Evolutionary conservation across 1,284 basidiomycete species (phyloP).

Genomic region (Pisolithus thermaeus): DNA sequence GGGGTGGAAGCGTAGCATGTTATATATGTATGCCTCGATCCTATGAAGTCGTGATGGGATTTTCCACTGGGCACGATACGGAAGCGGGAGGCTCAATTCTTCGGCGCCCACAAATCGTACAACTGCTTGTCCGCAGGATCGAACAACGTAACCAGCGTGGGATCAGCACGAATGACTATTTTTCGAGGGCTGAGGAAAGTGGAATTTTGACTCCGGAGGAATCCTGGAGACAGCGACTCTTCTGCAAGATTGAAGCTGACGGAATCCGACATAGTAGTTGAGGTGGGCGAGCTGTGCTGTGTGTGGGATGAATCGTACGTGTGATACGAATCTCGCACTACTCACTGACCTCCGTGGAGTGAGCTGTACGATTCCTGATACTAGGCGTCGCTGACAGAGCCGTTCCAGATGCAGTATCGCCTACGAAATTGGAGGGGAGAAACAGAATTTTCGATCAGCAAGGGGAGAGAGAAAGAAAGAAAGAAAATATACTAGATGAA

Average conservation of each 20-base stretch:
- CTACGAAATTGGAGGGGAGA: neutral
- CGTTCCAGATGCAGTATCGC: neutral
- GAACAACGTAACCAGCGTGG: constrained; percentile 62
- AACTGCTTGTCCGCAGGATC: constrained; percentile 66
- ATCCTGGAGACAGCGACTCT: constrained; percentile 10
- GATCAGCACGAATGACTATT: constrained; percentile 53
- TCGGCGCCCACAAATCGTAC: constrained; percentile 69
- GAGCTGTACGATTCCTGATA: constrained; percentile 9
- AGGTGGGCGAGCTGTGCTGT: constrained; percentile 26
- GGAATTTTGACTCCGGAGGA: constrained; percentile 21
- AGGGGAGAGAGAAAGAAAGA: no score
- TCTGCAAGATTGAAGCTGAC: constrained; percentile 19
- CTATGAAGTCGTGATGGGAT: no score
- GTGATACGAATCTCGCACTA: neutral
- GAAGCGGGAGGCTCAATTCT: constrained; percentile 11
- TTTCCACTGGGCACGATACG: neutral
- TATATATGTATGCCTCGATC: no score
- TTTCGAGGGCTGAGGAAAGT: constrained; percentile 31
- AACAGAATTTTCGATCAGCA: neutral
- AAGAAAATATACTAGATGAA: neutral
- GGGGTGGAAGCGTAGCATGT: no score
- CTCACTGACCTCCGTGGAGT: constrained; percentile 13
- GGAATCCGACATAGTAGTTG: constrained; percentile 29
- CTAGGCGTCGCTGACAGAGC: constrained; percentile 10
- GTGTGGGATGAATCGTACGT: neutral